These are phyloP conservation scores for Fraxinus nigra DNA, from an alignment of 305 asterid species.

Conservation along the genomic window DNA sequence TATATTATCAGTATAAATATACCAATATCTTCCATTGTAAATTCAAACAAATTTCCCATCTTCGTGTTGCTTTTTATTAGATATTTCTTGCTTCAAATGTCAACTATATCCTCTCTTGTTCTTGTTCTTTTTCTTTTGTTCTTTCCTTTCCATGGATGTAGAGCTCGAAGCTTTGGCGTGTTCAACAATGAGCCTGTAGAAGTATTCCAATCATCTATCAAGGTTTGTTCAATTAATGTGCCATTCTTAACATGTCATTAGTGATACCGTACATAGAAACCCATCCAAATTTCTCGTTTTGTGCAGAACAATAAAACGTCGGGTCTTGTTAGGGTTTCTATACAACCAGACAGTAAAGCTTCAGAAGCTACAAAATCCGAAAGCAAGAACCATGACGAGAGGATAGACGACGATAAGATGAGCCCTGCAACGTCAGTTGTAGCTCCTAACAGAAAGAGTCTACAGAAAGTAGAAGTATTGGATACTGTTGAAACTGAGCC, in stretches of 20 bases:
- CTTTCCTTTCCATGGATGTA: constrained; percentile 33
- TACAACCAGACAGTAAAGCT: constrained; percentile 7
- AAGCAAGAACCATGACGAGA: background rate
- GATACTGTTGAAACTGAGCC: background rate
- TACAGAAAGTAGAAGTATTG: background rate
- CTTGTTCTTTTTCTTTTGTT: constrained; percentile 27
- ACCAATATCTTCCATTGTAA: background rate
- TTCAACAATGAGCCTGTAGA: constrained; percentile 12
- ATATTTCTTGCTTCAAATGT: constrained; percentile 34
- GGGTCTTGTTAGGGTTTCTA: constrained; percentile 29
- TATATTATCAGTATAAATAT: background rate
- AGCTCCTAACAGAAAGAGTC: background rate
- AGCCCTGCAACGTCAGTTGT: background rate
- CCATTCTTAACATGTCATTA: background rate
- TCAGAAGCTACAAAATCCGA: background rate
- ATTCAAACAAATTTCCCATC: background rate
- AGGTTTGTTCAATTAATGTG: constrained; percentile 25
- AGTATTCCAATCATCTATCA: constrained; percentile 14
- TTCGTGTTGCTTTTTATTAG: background rate
- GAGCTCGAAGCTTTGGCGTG: constrained; percentile 36
- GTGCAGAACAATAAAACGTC: constrained; percentile 31
- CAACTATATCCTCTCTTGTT: constrained; percentile 25
- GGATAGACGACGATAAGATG: background rate
- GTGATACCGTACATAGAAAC: background rate
- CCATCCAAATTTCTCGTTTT: background rate